Base-by-base conservation (phyloP, 108 stramenopile genomes). In the Cyclotella cryptica region DNA sequence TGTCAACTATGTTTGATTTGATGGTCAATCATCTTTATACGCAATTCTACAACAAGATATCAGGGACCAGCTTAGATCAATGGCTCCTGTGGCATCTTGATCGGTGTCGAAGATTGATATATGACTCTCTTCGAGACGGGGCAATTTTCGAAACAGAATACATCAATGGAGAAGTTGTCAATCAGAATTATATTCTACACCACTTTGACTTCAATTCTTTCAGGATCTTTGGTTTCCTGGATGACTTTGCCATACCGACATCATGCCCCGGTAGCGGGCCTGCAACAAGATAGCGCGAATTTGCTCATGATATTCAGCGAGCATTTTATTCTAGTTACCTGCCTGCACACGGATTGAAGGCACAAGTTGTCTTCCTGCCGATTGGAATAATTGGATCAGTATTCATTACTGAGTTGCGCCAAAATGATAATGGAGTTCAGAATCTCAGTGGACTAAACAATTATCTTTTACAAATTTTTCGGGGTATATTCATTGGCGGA, bases 41-140 rank as follows among this genome's bases (percentile, higher is more conserved):
- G 13, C 51, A 43, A 30, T 78, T 78, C 61, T 78, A 71, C 60
- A 54, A 83, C 75, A 83, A 83, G 51, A 83, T 83, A 10, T 72
- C 70, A 6, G 81, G 81, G 8, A 69, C 51, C 0, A 70, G 68
- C 26, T 26, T 81, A 26, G n/a, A 40, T 4, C 75, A 76, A 49
- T 81, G 75, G 81, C 2, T 83, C 17, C 81, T 76, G 5, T 9
- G n/a, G 10, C 41, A 64, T 40, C 47, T 71, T 52, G 1, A 63
- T 29, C 30, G 12, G 19, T 78, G 69, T 18, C 18, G 77, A 13
- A 11, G 21, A 27, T 46, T 78, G 14, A 71, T 78, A 24, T 35
- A 54, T n/a, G 53, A 78, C 30, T 24, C 47, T 18, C 54, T 78
- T 7, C 22, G 14, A 9, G 40, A 40, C 39, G 62, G 52, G 14